Conservation (phyloP, 1,139 yeast genomes). For the Hemisphaericaspora lyxosophila region DNA sequence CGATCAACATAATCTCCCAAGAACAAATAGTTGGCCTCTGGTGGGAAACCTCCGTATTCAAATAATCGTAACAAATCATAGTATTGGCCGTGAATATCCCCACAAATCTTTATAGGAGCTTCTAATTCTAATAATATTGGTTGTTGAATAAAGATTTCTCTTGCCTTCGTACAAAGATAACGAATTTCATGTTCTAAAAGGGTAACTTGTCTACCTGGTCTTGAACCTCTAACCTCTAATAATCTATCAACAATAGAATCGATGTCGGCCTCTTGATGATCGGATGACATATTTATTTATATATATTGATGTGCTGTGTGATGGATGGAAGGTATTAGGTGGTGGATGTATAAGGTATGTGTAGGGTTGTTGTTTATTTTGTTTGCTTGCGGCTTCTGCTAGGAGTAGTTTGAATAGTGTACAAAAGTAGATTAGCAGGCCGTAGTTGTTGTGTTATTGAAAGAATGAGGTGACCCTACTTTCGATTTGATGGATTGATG, state of each 20-base stretch:
- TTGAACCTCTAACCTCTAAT: slow-evolving; percentile 94
- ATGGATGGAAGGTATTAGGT: neutral
- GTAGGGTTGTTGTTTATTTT: neutral
- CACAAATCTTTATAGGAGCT: slow-evolving; percentile 93
- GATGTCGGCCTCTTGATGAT: slow-evolving; percentile 87
- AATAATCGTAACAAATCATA: slow-evolving; percentile 91
- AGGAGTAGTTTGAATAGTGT: neutral
- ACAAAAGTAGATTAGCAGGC: neutral
- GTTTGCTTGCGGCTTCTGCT: neutral
- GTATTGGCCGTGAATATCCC: slow-evolving; percentile 98
- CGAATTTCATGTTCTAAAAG: slow-evolving; percentile 93
- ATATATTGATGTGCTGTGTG: slow-evolving; percentile 4
- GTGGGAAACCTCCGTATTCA: slow-evolving; percentile 98
- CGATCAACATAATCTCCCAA: slow-evolving; percentile 97
- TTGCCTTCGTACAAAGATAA: slow-evolving; percentile 92
- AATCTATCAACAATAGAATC: slow-evolving; percentile 97
- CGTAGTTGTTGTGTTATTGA: neutral
- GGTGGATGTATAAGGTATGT: neutral
- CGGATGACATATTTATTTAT: slow-evolving; percentile 29
- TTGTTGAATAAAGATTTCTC: slow-evolving; percentile 96
- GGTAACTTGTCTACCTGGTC: slow-evolving; percentile 97
- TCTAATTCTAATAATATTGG: slow-evolving; percentile 93
- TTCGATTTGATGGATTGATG: neutral
- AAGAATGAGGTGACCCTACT: neutral
- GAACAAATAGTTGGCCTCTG: slow-evolving; percentile 94